Conservation (phyloP, 1,284 basidiomycete species). For the Rhodotorula sp. region DNA sequence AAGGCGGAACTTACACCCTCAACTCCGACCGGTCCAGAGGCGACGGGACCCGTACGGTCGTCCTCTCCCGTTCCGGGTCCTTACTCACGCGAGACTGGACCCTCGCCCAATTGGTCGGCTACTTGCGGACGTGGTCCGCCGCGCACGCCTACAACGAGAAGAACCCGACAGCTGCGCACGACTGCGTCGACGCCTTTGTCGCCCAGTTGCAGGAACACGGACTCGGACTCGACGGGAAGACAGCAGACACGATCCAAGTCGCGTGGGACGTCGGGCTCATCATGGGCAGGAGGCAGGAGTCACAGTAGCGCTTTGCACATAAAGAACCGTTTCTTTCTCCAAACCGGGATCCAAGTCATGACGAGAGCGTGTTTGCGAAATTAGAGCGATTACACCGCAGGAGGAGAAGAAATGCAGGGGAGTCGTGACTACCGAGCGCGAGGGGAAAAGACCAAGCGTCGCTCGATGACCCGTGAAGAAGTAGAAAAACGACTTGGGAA, state of each 20-base stretch:
- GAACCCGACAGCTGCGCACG: neutral
- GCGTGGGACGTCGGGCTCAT: conserved; percentile 72
- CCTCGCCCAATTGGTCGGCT: conserved; percentile 64
- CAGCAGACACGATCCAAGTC: conserved; percentile 57
- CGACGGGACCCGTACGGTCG: conserved; percentile 49
- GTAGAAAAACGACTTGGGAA: no score
- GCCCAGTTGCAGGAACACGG: conserved; percentile 54
- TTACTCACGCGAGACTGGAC: conserved; percentile 63
- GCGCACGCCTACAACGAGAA: conserved; percentile 66
- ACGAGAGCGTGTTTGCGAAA: no score
- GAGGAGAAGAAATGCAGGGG: no score
- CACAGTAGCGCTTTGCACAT: neutral
- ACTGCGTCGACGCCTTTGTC: conserved; percentile 59
- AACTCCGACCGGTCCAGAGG: no score
- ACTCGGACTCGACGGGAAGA: conserved; percentile 46
- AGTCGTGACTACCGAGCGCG: no score
- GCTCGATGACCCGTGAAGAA: no score
- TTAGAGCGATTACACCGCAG: no score
- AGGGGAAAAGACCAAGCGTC: no score
- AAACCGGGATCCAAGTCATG: neutral
- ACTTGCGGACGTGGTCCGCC: conserved; percentile 70
- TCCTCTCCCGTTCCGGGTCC: neutral
- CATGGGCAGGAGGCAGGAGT: conserved; percentile 53
- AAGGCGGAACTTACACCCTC: neutral
- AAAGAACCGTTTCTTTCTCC: neutral